These are phyloP conservation scores for Claviceps sp. DNA, from an alignment of 2,329 filamentous ascomycete species.

Conservation along the genomic window DNA sequence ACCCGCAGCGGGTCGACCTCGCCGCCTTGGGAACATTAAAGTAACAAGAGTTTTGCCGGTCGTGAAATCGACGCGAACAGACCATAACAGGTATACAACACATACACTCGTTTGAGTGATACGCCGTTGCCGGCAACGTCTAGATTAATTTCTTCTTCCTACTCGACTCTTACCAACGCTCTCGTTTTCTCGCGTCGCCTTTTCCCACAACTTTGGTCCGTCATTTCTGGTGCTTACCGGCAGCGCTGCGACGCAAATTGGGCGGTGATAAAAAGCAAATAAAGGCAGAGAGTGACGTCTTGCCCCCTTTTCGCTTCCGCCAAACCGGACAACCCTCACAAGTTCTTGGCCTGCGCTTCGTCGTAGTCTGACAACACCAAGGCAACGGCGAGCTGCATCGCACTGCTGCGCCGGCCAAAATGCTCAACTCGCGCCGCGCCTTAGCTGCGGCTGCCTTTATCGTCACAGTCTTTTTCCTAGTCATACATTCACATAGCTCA, in stretches of 20 bases:
- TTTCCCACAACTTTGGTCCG: not conserved
- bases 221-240: not conserved
- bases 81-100: not conserved
- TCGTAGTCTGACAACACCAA: not conserved
- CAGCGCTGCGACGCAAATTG: not conserved
- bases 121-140: too few relatives aligned
- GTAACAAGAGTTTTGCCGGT: not conserved
- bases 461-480: slow-evolving; percentile 54
- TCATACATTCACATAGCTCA: slow-evolving; percentile 43
- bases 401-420: slow-evolving; percentile 22
- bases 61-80: not conserved
- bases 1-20: not conserved
- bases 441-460: slow-evolving; percentile 57
- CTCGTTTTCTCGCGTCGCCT: not conserved
- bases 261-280: not conserved
- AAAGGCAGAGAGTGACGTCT: not conserved
- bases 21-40: not conserved
- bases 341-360: not conserved
- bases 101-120: not conserved
- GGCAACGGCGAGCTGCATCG: not conserved
- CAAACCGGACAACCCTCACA: not conserved
- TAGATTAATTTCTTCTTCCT: not conserved
- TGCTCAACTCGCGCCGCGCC: slow-evolving; percentile 70
- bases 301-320: not conserved
- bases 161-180: not conserved